These are phyloP conservation scores for Ophiocordyceps camponoti-floridani DNA, from an alignment of 2,329 filamentous ascomycete species.

Conservation along the genomic window DNA sequence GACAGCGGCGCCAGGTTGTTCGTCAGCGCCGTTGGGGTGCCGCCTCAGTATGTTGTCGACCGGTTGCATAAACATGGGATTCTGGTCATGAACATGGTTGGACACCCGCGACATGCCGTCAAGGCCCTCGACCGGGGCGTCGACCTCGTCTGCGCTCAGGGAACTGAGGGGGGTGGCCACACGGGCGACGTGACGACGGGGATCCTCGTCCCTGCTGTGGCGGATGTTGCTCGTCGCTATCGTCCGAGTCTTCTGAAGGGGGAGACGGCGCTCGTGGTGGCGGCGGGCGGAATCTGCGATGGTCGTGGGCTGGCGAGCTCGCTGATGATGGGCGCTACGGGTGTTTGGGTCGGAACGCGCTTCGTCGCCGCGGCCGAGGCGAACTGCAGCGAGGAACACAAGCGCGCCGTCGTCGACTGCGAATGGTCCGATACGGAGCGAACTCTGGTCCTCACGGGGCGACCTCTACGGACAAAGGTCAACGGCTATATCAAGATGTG, in stretches of 20 bases:
- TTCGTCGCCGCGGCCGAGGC: constrained; percentile 78
- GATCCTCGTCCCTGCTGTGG: constrained; percentile 75
- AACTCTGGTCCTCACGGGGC: constrained; percentile 66
- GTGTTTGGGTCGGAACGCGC: constrained; percentile 87
- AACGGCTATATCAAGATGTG: constrained; percentile 74
- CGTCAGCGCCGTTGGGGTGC: constrained; percentile 76
- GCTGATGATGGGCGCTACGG: constrained; percentile 73
- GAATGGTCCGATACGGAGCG: constrained; percentile 63
- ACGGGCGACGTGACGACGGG: constrained; percentile 74
- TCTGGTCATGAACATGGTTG: constrained; percentile 94
- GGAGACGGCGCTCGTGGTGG: constrained; percentile 55
- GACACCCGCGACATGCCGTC: constrained; percentile 74
- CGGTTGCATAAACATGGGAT: constrained; percentile 64
- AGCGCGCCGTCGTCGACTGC: constrained; percentile 66
- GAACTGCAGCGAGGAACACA: constrained; percentile 64
- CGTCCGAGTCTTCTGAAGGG: constrained; percentile 52
- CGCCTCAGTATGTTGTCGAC: constrained; percentile 55
- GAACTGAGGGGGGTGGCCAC: constrained; percentile 84
- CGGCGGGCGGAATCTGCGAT: constrained; percentile 74
- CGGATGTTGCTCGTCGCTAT: constrained; percentile 63
- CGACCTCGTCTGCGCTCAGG: constrained; percentile 83
- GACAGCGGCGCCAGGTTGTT: constrained; percentile 72
- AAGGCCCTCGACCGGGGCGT: constrained; percentile 78
- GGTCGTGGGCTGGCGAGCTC: constrained; percentile 64
- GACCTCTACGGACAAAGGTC: constrained; percentile 61